Conservation (phyloP, 306 rosid genomes). For the Casuarina glauca region DNA sequence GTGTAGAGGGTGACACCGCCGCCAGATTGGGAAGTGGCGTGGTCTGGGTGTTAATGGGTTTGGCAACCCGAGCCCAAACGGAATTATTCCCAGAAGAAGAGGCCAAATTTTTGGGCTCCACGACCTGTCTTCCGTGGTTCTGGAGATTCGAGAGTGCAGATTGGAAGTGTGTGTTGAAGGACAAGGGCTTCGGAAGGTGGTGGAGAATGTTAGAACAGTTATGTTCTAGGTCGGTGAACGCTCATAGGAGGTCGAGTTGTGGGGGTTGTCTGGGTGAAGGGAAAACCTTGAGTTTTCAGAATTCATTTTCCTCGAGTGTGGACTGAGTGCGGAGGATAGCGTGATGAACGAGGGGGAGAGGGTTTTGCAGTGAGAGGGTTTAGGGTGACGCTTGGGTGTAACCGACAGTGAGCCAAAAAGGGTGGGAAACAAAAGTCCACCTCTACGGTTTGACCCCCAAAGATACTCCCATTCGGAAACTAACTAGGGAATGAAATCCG, state of each 20-base stretch:
- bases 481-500: too few species aligned
- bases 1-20: slow-evolving; percentile 34
- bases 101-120: slow-evolving; percentile 30
- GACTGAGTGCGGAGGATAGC: not conserved
- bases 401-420: too few species aligned
- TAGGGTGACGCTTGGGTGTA: not conserved
- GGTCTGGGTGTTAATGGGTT: slow-evolving; percentile 15
- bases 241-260: slow-evolving; percentile 36
- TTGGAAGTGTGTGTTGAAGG: slow-evolving; percentile 43
- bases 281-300: slow-evolving; percentile 17
- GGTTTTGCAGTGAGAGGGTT: not conserved
- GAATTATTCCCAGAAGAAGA: slow-evolving; percentile 31
- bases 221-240: slow-evolving; percentile 40
- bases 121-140: slow-evolving; percentile 30
- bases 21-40: slow-evolving; percentile 11
- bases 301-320: slow-evolving; percentile 33
- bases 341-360: not conserved
- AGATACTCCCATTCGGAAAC: too few species aligned
- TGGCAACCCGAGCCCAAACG: slow-evolving; percentile 61
- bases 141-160: slow-evolving; percentile 42
- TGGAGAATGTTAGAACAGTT: slow-evolving; percentile 47
- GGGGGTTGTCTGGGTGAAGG: slow-evolving; percentile 31
- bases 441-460: too few species aligned
- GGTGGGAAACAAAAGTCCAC: too few species aligned
- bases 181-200: slow-evolving; percentile 30